Evolutionary conservation across 768 basidiomycete genomes (phyloP).

Genomic region (Leccinum barrowsii): DNA sequence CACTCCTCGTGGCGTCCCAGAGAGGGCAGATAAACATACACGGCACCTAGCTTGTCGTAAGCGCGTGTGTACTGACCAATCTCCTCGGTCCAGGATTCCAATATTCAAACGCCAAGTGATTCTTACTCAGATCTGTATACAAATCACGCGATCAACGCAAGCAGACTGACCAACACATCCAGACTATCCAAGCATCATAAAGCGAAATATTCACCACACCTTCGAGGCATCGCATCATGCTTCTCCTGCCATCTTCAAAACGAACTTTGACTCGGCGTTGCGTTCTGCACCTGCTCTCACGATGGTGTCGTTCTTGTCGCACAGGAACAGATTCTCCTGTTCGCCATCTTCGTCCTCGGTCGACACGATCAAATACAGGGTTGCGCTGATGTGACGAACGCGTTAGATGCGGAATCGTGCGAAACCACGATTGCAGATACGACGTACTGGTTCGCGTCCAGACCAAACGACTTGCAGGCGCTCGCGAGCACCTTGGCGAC

Average conservation of each 20-base stretch:
- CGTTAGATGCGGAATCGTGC: not conserved
- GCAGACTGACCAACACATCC: not conserved
- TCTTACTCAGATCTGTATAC: not conserved
- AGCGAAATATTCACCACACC: not conserved
- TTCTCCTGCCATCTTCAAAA: conserved; percentile 23
- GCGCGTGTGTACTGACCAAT: not conserved
- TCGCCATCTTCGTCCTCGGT: conserved; percentile 24
- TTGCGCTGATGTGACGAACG: conserved; percentile 13
- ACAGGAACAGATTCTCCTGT: conserved; percentile 29
- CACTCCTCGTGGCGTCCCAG: not conserved
- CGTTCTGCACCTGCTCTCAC: conserved; percentile 24
- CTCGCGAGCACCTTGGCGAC: conserved; percentile 26
- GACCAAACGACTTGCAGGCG: conserved; percentile 29
- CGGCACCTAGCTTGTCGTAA: not conserved
- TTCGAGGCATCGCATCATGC: conserved; percentile 8
- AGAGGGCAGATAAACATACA: not conserved
- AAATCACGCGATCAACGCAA: not conserved
- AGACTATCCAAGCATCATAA: not conserved
- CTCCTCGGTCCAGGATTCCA: not conserved
- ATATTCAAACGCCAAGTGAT: not conserved
- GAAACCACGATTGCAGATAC: not conserved
- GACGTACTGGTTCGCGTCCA: conserved; percentile 22
- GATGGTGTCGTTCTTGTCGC: conserved; percentile 27
- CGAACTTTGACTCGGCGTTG: conserved; percentile 21
- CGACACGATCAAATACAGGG: conserved; percentile 24